These are phyloP conservation scores for Tolypocladium nubicola DNA, from an alignment of 2,329 filamentous ascomycete species.

Conservation along the genomic window DNA sequence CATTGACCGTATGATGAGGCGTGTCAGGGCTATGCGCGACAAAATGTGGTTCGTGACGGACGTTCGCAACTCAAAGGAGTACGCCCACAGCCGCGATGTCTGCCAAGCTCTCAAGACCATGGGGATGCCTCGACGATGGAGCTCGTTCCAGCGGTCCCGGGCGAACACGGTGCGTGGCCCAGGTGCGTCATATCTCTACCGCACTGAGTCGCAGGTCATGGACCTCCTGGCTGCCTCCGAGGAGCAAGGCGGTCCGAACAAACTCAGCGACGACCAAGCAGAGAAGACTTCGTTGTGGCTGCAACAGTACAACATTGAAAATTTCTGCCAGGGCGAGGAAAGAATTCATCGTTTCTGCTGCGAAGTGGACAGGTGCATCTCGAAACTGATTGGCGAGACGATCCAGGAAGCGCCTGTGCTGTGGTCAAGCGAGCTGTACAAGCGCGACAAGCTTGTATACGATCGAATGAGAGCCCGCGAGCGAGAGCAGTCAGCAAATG, in stretches of 20 bases:
- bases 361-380: conserved; percentile 79
- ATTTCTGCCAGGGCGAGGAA: conserved; percentile 92
- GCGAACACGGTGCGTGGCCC: conserved; percentile 36
- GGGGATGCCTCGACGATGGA: conserved; percentile 54
- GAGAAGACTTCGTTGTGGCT: conserved; percentile 79
- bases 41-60: conserved; percentile 99
- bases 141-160: conserved; percentile 37
- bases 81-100: conserved; percentile 78
- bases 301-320: conserved; percentile 70
- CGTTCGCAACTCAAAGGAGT: conserved; percentile 79
- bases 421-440: conserved; percentile 86
- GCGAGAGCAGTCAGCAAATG: conserved; percentile 32
- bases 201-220: conserved; percentile 74
- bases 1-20: conserved; percentile 64
- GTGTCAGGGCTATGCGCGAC: conserved; percentile 66
- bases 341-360: conserved; percentile 88
- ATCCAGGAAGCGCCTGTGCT: conserved; percentile 77
- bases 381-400: conserved; percentile 74
- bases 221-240: conserved; percentile 75
- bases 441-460: conserved; percentile 59
- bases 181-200: conserved; percentile 58
- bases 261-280: conserved; percentile 90
- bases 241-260: conserved; percentile 84
- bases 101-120: conserved; percentile 85
- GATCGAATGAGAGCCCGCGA: conserved; percentile 35